These are phyloP conservation scores for Calonectria ilicicola DNA, from an alignment of 2,329 filamentous ascomycete species.

Conservation along the genomic window DNA sequence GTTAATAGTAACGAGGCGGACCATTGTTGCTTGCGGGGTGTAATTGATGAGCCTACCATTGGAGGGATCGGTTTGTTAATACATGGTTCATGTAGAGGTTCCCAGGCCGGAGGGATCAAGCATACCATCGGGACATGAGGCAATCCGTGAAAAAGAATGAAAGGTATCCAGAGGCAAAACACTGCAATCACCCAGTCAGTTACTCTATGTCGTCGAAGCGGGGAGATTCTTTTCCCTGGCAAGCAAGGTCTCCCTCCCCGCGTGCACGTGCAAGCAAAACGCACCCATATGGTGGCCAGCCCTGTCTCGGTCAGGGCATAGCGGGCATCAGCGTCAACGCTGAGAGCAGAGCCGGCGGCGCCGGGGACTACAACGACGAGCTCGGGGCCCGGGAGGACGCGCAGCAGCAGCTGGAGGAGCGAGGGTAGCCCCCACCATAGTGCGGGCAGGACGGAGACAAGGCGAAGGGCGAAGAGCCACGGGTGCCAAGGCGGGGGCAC, in stretches of 20 bases:
- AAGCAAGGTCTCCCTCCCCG: neutral
- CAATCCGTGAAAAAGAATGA: constrained; percentile 88
- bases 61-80: neutral
- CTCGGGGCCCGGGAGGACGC: constrained; percentile 62
- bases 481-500: constrained; percentile 80
- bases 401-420: constrained; percentile 74
- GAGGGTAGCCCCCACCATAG: constrained; percentile 79
- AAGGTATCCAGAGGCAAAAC: constrained; percentile 80
- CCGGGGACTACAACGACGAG: constrained; percentile 44
- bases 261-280: constrained; percentile 43
- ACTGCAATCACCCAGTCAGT: constrained; percentile 58
- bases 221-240: neutral
- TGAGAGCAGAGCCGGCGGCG: constrained; percentile 29
- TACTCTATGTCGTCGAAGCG: neutral
- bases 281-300: constrained; percentile 80
- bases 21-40: constrained; percentile 82
- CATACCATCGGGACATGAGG: constrained; percentile 84
- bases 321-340: constrained; percentile 39
- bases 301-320: constrained; percentile 73
- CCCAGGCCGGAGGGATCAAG: constrained; percentile 21
- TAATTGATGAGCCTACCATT: constrained; percentile 80
- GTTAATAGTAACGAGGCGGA: constrained; percentile 82
- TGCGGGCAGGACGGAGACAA: constrained; percentile 77
- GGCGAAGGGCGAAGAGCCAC: constrained; percentile 78
- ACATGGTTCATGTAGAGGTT: neutral